Evolutionary conservation across 768 basidiomycete species (phyloP), one percentile per base, ranked within the genome.

Genomic region (Leccinum fibrillosum): DNA sequence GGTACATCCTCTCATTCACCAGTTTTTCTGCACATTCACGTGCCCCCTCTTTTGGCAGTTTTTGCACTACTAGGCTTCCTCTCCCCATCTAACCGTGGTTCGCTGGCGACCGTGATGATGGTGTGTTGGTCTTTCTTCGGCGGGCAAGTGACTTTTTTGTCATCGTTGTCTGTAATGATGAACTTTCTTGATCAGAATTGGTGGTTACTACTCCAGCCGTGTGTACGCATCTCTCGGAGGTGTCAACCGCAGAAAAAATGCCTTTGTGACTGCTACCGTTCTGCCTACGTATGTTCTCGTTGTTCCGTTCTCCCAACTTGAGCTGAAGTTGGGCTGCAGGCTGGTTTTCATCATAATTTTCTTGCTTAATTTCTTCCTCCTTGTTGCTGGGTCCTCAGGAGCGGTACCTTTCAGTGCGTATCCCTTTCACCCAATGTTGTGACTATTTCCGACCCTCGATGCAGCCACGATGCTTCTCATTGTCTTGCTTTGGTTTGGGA

Each of bases 81-180:
- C 26, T 95, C 92, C 1, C 96, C 96, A 8, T 94, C 94, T 15
- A 98, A 97, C 67, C 88, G 96, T 21, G 96, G 96, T 25, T 89
- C 93, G 3, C 83, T 98, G 10, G 92, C 92, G 1, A 97, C 94
- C 3, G 62, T 70, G 42, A 71, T 70, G 71, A 69, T 73, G 49
- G 69, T 98, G 13, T 92, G 86, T 71, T 98, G 94, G 92, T 90
- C 94, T 3, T 77, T 97, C 64, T 98, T 98, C 67, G 93, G 94
- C 72, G 78, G 88, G 92, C 86, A 64, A 63, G 81, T 55, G 15
- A 26, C 51, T 30, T 30, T 53, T 28, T 11, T 32, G 5, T 48
- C 25, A n/a, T 26, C 11, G 21, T n/a, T 8, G 3, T 25, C 5
- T 28, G 45, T 47, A 21, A 34, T 45, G 25, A 53, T 17, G 17